These are phyloP conservation scores for Ustilago curta DNA, from an alignment of 1,284 basidiomycete genomes.

Conservation along the genomic window DNA sequence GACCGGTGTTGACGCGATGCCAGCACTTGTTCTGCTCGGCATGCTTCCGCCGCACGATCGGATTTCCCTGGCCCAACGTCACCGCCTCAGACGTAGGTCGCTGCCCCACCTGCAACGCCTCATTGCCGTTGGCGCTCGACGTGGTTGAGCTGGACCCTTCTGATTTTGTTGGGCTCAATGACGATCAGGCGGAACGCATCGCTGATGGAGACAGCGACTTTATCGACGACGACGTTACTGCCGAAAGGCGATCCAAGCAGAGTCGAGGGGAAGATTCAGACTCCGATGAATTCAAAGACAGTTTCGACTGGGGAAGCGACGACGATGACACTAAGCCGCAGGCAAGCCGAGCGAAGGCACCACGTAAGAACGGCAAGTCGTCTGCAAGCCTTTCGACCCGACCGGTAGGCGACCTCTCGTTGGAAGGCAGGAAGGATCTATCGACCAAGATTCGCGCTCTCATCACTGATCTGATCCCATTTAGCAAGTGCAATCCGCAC, in stretches of 20 bases:
- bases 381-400: neutral
- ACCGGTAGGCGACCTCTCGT: slow-evolving; percentile 20
- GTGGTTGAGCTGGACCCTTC: slow-evolving; percentile 45
- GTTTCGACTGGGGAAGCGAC: slow-evolving; percentile 49
- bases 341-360: slow-evolving; percentile 12
- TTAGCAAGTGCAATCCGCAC: slow-evolving; percentile 62
- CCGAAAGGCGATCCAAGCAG: slow-evolving; percentile 12
- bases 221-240: slow-evolving; percentile 18
- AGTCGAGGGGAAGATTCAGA: slow-evolving; percentile 22
- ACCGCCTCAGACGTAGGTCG: slow-evolving; percentile 63
- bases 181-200: slow-evolving; percentile 35
- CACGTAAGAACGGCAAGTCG: slow-evolving; percentile 22
- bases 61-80: slow-evolving; percentile 44
- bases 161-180: slow-evolving; percentile 49
- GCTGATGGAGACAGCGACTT: slow-evolving; percentile 28
- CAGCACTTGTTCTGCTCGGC: slow-evolving; percentile 81
- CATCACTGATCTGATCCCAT: slow-evolving; percentile 62
- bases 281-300: slow-evolving; percentile 20
- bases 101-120: slow-evolving; percentile 78
- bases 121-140: slow-evolving; percentile 55
- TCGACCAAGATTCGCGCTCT: slow-evolving; percentile 66
- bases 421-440: slow-evolving; percentile 50
- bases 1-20: slow-evolving; percentile 80
- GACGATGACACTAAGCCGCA: slow-evolving; percentile 12
- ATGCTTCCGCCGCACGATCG: slow-evolving; percentile 67